These are phyloP conservation scores for Suhomyces sp. DNA, from an alignment of 805 yeast species.

Conservation along the genomic window DNA sequence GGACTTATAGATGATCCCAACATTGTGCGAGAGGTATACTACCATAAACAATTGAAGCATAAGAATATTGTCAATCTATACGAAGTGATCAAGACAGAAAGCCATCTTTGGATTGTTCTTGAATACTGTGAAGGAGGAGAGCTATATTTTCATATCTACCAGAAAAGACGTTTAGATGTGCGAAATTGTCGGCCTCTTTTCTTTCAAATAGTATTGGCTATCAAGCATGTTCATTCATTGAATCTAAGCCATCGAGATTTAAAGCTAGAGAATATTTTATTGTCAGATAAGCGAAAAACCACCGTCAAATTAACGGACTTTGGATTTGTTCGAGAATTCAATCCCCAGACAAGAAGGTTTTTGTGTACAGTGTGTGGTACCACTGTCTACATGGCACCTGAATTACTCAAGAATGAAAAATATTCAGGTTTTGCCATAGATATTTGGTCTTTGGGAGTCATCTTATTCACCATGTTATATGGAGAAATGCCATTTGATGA, in stretches of 20 bases:
- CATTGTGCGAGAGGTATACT: conserved; percentile 85
- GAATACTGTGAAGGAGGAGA: conserved; percentile 88
- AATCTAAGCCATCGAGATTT: conserved; percentile 84
- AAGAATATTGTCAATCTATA: conserved; percentile 81
- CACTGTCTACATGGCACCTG: conserved; percentile 96
- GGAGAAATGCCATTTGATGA: conserved; percentile 93
- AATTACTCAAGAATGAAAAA: conserved; percentile 62
- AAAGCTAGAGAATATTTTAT: conserved; percentile 73
- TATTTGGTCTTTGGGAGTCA: conserved; percentile 90
- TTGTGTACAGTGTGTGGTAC: conserved; percentile 92
- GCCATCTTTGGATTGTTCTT: conserved; percentile 78
- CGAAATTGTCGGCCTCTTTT: conserved; percentile 55
- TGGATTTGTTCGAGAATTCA: conserved; percentile 84
- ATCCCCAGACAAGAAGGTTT: conserved; percentile 44
- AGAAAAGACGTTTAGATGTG: conserved; percentile 48
- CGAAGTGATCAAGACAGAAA: conserved; percentile 82
- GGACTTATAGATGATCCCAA: conserved; percentile 78
- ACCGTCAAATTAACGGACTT: conserved; percentile 83
- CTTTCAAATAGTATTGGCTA: conserved; percentile 64
- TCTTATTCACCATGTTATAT: conserved; percentile 76
- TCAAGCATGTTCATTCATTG: conserved; percentile 71
- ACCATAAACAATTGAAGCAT: conserved; percentile 79
- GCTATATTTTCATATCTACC: conserved; percentile 63
- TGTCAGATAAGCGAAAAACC: conserved; percentile 51
- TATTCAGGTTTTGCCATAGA: conserved; percentile 83